phyloP scores from a whole-genome alignment of 2,329 filamentous ascomycete genomes.

The Didymella pinodella region DNA sequence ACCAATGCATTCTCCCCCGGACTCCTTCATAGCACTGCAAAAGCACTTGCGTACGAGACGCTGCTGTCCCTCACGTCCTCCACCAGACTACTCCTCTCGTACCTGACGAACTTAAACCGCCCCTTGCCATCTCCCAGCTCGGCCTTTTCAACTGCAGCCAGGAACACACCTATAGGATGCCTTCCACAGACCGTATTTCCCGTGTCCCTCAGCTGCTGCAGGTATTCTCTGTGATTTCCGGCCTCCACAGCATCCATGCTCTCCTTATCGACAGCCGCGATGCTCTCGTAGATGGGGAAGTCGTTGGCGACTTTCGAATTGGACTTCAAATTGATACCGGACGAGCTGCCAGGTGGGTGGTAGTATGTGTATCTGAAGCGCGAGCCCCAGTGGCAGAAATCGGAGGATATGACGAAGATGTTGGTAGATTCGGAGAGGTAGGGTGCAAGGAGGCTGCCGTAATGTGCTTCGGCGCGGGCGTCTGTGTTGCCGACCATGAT shows the following conservation, averaged over 20 bases:
- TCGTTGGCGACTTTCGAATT: conserved; percentile 55
- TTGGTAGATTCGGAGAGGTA: conserved; percentile 79
- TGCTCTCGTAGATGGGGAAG: conserved; percentile 80
- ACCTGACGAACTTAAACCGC: conserved; percentile 80
- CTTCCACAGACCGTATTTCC: conserved; percentile 93
- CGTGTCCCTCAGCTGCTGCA: conserved; percentile 72
- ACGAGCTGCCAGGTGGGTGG: conserved; percentile 59
- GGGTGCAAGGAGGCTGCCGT: conserved; percentile 75
- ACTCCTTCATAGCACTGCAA: conserved; percentile 66
- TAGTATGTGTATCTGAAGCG: conserved; percentile 88
- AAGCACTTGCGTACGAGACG: conserved; percentile 94
- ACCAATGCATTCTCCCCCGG: too few relatives aligned
- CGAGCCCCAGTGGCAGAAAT: conserved; percentile 95
- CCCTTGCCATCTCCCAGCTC: conserved; percentile 61
- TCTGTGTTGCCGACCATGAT: conserved; percentile 84
- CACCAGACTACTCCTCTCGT: conserved; percentile 84
- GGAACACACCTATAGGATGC: conserved; percentile 91
- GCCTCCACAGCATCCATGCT: conserved; percentile 86
- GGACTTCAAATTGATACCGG: conserved; percentile 40
- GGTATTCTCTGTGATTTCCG: conserved; percentile 74
- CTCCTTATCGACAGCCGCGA: conserved; percentile 77
- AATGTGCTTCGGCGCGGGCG: conserved; percentile 68
- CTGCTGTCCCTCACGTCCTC: conserved; percentile 75
- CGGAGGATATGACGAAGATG: conserved; percentile 88
- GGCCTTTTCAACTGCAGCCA: conserved; percentile 80